These are phyloP conservation scores for Euptelea pleiosperma DNA, from an alignment of 164 flowering plant genomes.

Conservation along the genomic window DNA sequence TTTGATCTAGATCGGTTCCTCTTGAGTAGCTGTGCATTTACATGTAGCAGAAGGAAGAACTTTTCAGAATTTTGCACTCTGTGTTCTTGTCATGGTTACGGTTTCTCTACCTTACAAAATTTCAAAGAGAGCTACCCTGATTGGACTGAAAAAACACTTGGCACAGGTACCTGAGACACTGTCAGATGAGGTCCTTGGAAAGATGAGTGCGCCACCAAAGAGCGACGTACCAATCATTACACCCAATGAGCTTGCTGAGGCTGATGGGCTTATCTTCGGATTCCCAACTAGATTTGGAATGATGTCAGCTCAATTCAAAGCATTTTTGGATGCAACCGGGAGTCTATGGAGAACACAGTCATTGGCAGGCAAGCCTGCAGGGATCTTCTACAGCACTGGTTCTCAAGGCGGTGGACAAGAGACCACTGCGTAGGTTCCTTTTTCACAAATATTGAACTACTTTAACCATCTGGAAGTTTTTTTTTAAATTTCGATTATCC, in stretches of 20 bases:
- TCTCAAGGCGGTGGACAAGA: slow-evolving; percentile 96
- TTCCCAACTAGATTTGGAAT: slow-evolving; percentile 93
- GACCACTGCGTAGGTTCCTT: slow-evolving; percentile 68
- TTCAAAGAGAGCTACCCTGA: background rate
- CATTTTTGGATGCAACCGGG: slow-evolving; percentile 84
- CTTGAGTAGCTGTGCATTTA: background rate
- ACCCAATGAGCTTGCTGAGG: slow-evolving; percentile 74
- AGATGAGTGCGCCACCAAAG: slow-evolving; percentile 91
- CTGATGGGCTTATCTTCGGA: slow-evolving; percentile 83
- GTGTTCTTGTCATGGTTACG: background rate
- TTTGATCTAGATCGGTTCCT: background rate
- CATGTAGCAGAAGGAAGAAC: background rate
- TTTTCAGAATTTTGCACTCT: background rate
- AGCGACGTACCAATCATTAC: slow-evolving; percentile 63
- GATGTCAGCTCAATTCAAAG: slow-evolving; percentile 95
- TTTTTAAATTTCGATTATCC: background rate
- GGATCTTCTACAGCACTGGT: slow-evolving; percentile 81
- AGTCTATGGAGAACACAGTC: slow-evolving; percentile 78
- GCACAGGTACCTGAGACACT: slow-evolving; percentile 82
- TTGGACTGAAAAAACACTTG: background rate
- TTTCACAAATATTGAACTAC: background rate
- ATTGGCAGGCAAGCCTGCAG: slow-evolving; percentile 92
- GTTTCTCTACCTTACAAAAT: background rate
- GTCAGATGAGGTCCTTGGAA: slow-evolving; percentile 64
- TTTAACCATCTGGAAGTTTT: background rate